Percentiles rank a stretch among this genome's conserved stretches.
Evolutionary conservation across 2,329 filamentous ascomycete genomes (phyloP).

Genomic region (Beauveria bassiana): DNA sequence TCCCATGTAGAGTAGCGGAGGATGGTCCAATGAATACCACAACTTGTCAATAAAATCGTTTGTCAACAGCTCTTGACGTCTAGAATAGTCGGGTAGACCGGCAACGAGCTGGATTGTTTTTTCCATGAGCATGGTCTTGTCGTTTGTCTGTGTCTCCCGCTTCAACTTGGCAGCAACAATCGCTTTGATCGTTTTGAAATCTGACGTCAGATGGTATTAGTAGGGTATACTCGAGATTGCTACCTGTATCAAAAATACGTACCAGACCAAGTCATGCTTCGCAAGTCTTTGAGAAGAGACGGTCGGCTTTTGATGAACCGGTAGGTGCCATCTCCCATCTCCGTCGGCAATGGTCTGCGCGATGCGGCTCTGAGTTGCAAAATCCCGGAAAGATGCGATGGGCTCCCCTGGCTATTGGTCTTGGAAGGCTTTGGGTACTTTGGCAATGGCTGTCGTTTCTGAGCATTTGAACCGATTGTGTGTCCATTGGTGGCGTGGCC

Average conservation of each 20-base stretch:
- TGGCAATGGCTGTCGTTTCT: not conserved
- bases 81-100: conserved; percentile 54
- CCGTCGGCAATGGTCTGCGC: conserved; percentile 53
- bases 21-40: conserved; percentile 66
- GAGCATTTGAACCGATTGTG: not conserved
- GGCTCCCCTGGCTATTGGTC: not conserved
- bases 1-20: conserved; percentile 57
- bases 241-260: fast-evolving
- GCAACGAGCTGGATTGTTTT: conserved; percentile 62
- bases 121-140: conserved; percentile 74
- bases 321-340: conserved; percentile 57
- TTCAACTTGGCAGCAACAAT: conserved; percentile 56
- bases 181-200: conserved; percentile 54
- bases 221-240: not conserved
- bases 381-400: conserved; percentile 19
- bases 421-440: not conserved
- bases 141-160: conserved; percentile 56
- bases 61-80: conserved; percentile 54
- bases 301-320: conserved; percentile 39
- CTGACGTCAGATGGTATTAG: conserved; percentile 27
- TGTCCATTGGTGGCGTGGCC: not conserved
- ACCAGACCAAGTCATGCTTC: conserved; percentile 1
- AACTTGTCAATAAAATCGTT: conserved; percentile 60
- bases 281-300: not conserved
- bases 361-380: conserved; percentile 37